Evolutionary conservation across 257 asterid genomes (phyloP), one percentile per base, ranked within the genome.

Genomic region (Vinca minor): DNA sequence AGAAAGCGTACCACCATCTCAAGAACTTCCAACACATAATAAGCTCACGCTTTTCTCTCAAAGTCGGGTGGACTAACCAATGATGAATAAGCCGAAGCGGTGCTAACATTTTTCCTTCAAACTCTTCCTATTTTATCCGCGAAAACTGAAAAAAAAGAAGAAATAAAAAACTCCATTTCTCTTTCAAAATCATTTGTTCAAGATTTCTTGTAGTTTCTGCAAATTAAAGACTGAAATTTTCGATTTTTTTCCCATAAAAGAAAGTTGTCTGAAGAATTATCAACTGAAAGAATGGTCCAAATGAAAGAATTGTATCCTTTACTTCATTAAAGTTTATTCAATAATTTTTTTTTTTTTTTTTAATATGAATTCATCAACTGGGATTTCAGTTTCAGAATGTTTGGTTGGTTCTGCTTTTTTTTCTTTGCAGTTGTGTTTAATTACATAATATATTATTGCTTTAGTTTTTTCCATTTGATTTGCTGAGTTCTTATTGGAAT

Each of bases 291-390:
- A 60, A 89, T 90, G 97, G 97, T 87, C 77, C 94, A 77, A 80
- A 82, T 78, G 78, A 84, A 79, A 69, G 96, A 91, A 78, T 91
- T 88, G 96, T 91, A 88, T 91, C 98, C 95, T 85, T 66, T 46
- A 45, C 47, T 47, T 67, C 53, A 15, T 14, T 0, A 36, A 41
- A 9, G 13, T 17, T 26, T 41, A 8, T 42, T 4, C 39, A 21
- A 3, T 42, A 8, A 18, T n/a, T 39, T 39, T 20, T 2, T 41
- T 39, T 28, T 53, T 6, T 49, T 18, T 17, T 38, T 34, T n/a
- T n/a, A n/a, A 7, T 34, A 23, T 1, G 13, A 10, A 45, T 25
- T n/a, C 42, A 9, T 48, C 26, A 59, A 44, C 62, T 54, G 68
- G 69, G 69, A n/a, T 34, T 64, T 56, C 10, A 23, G 50, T 48